A percentile compares a stretch with the other conserved stretches of the same genome.
Conservation (phyloP, 2,329 filamentous ascomycete species). For the Xylaria sp. region DNA sequence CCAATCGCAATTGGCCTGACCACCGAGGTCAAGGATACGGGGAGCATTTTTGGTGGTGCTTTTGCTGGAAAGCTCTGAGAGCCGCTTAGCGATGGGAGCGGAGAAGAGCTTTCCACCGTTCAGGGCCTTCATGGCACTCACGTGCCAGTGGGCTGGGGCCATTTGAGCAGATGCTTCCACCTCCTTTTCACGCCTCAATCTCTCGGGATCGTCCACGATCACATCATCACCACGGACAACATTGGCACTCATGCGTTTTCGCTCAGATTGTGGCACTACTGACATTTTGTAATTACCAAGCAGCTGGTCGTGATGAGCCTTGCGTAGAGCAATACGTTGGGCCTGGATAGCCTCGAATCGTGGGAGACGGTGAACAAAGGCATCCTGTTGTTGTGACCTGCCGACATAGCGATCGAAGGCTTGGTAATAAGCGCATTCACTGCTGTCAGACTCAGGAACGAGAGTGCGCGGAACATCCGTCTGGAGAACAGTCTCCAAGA, state of each 20-base stretch:
- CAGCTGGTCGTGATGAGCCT: slow-evolving; percentile 72
- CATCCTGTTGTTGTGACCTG: slow-evolving; percentile 62
- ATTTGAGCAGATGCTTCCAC: slow-evolving; percentile 72
- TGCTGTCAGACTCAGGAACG: slow-evolving; percentile 47
- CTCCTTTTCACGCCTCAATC: slow-evolving; percentile 67
- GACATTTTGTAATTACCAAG: slow-evolving; percentile 79
- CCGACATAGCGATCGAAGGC: slow-evolving; percentile 74
- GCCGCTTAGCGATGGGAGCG: slow-evolving; percentile 57
- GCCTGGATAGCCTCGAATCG: slow-evolving; percentile 87
- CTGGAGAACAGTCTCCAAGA: slow-evolving; percentile 51
- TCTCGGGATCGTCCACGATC: slow-evolving; percentile 57
- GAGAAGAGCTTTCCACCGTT: slow-evolving; percentile 61
- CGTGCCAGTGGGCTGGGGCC: slow-evolving; percentile 55
- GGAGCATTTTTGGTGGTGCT: slow-evolving; percentile 48
- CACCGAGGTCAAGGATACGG: slow-evolving; percentile 79
- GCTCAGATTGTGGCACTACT: slow-evolving; percentile 61
- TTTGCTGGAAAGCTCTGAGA: slow-evolving; percentile 50
- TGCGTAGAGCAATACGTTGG: slow-evolving; percentile 66
- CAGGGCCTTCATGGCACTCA: slow-evolving; percentile 55
- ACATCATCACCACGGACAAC: slow-evolving; percentile 67
- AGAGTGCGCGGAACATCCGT: slow-evolving; percentile 45
- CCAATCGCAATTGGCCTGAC: slow-evolving; percentile 84
- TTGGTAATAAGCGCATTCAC: slow-evolving; percentile 79
- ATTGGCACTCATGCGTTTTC: slow-evolving; percentile 66
- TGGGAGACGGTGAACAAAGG: slow-evolving; percentile 76